phyloP scores from a whole-genome alignment of 495 filamentous ascomycete species.

The Melanomma pulvis-pyrius region DNA sequence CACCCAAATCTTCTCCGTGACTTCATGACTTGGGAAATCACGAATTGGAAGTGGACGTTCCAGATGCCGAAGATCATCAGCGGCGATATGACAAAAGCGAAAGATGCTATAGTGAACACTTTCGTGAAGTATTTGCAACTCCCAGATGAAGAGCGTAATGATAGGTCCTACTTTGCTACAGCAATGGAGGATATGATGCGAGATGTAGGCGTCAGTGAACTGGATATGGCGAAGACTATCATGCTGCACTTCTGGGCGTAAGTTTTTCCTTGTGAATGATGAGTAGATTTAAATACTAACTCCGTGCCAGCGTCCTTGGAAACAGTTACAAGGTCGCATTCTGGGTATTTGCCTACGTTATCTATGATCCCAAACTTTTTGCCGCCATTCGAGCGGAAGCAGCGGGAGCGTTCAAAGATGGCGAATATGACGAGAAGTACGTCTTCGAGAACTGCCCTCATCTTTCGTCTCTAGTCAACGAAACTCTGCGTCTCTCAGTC shows the following conservation, averaged over 20 bases:
- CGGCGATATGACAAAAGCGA: constrained; percentile 10
- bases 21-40: constrained; percentile 13
- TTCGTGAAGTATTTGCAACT: neutral
- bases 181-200: constrained; percentile 10
- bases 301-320: constrained; percentile 1
- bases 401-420: neutral
- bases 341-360: constrained; percentile 7
- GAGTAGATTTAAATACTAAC: neutral
- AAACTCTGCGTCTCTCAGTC: constrained; percentile 5
- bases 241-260: constrained; percentile 26
- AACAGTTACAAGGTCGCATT: constrained; percentile 23
- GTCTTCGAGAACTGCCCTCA: constrained; percentile 5
- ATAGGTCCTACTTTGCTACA: neutral
- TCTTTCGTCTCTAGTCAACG: constrained; percentile 5
- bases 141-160: neutral
- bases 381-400: constrained; percentile 3
- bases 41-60: constrained; percentile 15
- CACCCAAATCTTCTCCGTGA: neutral
- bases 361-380: neutral
- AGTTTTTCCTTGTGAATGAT: neutral
- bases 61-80: neutral
- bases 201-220: neutral
- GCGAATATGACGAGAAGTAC: neutral
- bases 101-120: neutral
- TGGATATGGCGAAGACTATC: constrained; percentile 1